Percentiles rank a stretch among this genome's conserved stretches.
Evolutionary conservation across 2,329 filamentous ascomycete species (phyloP).

Genomic region (Monosporascus ibericus): DNA sequence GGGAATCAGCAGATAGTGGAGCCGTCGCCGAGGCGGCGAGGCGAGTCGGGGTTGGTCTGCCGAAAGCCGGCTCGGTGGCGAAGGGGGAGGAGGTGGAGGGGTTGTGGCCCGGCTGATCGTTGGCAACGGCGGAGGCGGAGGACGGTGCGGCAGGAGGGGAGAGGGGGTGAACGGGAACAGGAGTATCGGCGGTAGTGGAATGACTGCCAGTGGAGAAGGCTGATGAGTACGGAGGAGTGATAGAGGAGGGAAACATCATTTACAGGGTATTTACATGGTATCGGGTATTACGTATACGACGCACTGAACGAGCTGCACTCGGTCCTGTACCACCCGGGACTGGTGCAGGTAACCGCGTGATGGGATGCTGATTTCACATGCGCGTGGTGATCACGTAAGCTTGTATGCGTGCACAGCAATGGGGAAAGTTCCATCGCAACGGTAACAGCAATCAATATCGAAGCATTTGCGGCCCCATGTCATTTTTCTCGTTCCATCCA

Average conservation of each 20-base stretch:
- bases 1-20: conserved; percentile 4
- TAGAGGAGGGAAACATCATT: neutral
- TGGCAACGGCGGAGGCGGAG: neutral
- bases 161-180: neutral
- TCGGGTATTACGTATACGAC: too few species aligned
- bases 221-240: neutral
- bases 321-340: too few species aligned
- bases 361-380: too few species aligned
- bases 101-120: neutral
- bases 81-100: neutral
- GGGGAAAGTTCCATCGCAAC: too few species aligned
- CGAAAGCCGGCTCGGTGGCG: neutral
- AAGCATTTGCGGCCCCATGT: too few species aligned
- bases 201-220: neutral
- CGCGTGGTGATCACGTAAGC: too few species aligned
- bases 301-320: too few species aligned
- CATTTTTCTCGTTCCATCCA: too few species aligned
- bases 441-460: too few species aligned
- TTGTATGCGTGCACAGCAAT: too few species aligned
- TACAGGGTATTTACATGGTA: too few species aligned
- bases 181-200: neutral
- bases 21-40: neutral
- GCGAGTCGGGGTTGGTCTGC: neutral
- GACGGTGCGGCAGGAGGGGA: neutral
- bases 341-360: too few species aligned